Conservation (phyloP, 1,139 yeast species). For the Suhomyces kunorum region DNA sequence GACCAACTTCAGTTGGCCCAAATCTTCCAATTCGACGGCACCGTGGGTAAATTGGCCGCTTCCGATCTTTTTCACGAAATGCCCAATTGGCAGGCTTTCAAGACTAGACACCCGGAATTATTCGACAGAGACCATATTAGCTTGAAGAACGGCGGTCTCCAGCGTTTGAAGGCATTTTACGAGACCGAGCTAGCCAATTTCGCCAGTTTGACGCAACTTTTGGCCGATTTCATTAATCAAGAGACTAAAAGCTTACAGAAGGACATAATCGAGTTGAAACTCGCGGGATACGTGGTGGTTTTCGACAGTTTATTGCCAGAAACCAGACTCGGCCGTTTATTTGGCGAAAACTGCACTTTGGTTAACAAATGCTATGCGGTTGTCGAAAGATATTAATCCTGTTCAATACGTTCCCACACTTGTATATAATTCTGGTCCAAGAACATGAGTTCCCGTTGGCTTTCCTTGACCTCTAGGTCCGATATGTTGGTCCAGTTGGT, state of each 20-base stretch:
- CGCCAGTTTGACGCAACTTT: constrained; percentile 6
- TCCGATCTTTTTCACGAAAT: constrained; percentile 14
- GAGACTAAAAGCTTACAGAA: constrained; percentile 4
- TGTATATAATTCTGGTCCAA: constrained; percentile 66
- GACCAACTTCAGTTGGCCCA: constrained; percentile 3
- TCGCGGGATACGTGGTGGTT: constrained; percentile 16
- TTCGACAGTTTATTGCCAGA: constrained; percentile 13
- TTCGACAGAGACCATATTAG: constrained; percentile 12
- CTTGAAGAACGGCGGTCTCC: neutral
- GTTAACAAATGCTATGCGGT: constrained; percentile 9
- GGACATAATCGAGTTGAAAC: constrained; percentile 16
- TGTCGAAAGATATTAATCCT: constrained; percentile 8
- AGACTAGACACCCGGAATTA: constrained; percentile 16
- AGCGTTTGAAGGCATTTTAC: constrained; percentile 8
- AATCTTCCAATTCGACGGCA: constrained; percentile 12
- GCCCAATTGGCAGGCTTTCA: constrained; percentile 17
- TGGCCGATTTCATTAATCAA: constrained; percentile 5
- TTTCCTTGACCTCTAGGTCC: constrained; percentile 48
- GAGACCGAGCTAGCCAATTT: constrained; percentile 10
- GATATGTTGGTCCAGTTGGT: constrained; percentile 58
- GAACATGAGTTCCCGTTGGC: constrained; percentile 61
- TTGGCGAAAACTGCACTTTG: constrained; percentile 9
- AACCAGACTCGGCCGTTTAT: constrained; percentile 11
- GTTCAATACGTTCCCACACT: constrained; percentile 54
- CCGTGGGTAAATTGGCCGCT: constrained; percentile 4